These are phyloP conservation scores for Penicillium griseofulvum DNA, from an alignment of 2,329 filamentous ascomycete genomes.

Conservation along the genomic window DNA sequence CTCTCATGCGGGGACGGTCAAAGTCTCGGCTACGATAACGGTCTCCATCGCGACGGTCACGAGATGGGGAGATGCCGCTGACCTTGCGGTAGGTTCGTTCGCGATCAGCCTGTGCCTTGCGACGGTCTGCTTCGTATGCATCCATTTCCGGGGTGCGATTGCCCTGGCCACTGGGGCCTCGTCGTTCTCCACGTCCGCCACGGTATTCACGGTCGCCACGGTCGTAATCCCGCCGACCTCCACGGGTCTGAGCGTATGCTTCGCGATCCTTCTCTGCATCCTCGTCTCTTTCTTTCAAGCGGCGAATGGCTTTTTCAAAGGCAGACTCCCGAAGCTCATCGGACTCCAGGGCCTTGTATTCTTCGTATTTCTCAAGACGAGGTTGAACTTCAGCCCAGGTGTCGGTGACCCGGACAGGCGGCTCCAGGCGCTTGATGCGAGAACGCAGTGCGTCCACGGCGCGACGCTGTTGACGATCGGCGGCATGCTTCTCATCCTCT, in stretches of 20 bases:
- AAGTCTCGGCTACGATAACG: constrained; percentile 42
- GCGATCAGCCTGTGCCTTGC: constrained; percentile 88
- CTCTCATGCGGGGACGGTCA: constrained; percentile 39
- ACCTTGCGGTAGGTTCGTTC: constrained; percentile 90
- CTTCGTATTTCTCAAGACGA: constrained; percentile 74
- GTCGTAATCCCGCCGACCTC: constrained; percentile 51
- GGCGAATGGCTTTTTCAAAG: constrained; percentile 88
- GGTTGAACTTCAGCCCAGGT: constrained; percentile 85
- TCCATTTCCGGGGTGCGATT: constrained; percentile 91
- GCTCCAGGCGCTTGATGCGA: constrained; percentile 84
- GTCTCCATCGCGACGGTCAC: constrained; percentile 37
- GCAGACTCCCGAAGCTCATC: constrained; percentile 80
- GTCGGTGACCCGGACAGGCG: constrained; percentile 72
- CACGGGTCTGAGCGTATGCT: constrained; percentile 46
- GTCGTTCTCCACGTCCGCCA: constrained; percentile 41
- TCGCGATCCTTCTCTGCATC: constrained; percentile 65
- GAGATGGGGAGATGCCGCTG: constrained; percentile 58
- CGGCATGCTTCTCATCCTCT: constrained; percentile 78
- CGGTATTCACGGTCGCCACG: constrained; percentile 60
- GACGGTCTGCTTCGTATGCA: constrained; percentile 90
- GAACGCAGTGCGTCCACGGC: constrained; percentile 81
- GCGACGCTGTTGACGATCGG: constrained; percentile 81
- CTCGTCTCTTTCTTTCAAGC: constrained; percentile 87
- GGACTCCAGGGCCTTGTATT: constrained; percentile 77
- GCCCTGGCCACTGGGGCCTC: constrained; percentile 52